Percentiles rank a stretch among this genome's conserved stretches.
phyloP scores from a whole-genome alignment of 2,329 filamentous ascomycete genomes.

The Balansia obtecta region DNA sequence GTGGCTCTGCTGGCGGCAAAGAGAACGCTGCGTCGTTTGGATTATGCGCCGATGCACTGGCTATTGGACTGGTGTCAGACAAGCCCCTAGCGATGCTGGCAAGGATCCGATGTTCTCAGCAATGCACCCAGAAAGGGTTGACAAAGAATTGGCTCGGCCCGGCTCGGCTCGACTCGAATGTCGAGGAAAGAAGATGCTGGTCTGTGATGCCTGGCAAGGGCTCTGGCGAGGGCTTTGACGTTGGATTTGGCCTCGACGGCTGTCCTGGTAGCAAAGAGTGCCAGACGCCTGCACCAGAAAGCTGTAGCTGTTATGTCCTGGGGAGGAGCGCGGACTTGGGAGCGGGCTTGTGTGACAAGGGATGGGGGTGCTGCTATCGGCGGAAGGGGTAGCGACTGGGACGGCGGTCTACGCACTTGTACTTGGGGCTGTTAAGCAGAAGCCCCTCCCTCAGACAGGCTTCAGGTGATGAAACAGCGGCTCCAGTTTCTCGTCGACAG shows the following conservation, averaged over 20 bases:
- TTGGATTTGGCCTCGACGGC: no score
- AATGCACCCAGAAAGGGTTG: background rate
- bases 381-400: background rate
- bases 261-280: no score
- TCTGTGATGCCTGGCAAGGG: background rate
- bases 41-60: conserved; percentile 14
- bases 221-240: no score
- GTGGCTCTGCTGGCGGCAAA: conserved; percentile 11
- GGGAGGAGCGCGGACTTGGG: no score
- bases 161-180: no score
- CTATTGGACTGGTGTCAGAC: conserved; percentile 10
- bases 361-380: background rate
- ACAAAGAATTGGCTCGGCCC: background rate
- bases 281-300: no score
- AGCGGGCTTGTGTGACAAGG: background rate
- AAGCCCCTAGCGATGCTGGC: conserved; percentile 1
- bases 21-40: conserved; percentile 9
- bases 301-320: no score
- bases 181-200: background rate
- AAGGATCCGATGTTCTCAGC: background rate
- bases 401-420: background rate
- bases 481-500: background rate
- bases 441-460: background rate
- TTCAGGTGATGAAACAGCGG: background rate
- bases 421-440: background rate